Base-by-base conservation (phyloP, 192 early-diverging fungal species). In the Entomortierella parvispora region DNA sequence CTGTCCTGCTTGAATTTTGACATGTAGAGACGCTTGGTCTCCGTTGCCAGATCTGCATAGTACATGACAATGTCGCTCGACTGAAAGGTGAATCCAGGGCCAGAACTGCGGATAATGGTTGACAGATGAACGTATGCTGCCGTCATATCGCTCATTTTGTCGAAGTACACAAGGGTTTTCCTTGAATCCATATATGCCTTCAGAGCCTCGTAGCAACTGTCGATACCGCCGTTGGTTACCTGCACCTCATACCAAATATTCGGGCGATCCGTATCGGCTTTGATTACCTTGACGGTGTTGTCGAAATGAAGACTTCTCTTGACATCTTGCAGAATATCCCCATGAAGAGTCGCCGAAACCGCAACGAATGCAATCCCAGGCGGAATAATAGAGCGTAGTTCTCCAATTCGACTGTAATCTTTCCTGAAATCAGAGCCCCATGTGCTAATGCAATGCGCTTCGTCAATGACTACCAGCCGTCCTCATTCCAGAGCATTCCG, bases 221-320 rank as follows among this genome's bases (percentile, higher is more conserved):
- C 54, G n/a, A n/a, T 15, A 14, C 18, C 22, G 57, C 10, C 17
- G 12, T 2, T 44, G 42, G 49, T 51, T 11, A 51, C n/a, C 2
- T 44, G 55, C 18, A 69, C 58, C 26, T 69, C 58, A 5, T 44
- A 29, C n/a, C n/a, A 42, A 14, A 61, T 49, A 34, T 69, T 69
- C 23, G 37, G 18, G 48, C 67, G 47, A 37, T 61, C 31, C n/a
- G 37, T 69, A 8, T 37, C 67, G 25, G 44, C 23, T 14, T 69
- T 69, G 67, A 54, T 32, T 18, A 55, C 42, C 3, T 37, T 2
- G 14, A 45, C 58, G 43, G 18, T 12, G 15, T 20, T 11, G 15
- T 46, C 50, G 34, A 60, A 61, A 10, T 18, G 11, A 68, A 49
- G 42, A 23, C 25, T 33, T 42, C 18, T 61, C 42, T 22, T 69